Evolutionary conservation across 192 early-diverging fungal species (phyloP), one percentile per base, ranked within the genome.

Genomic region (Coemansia sp.): DNA sequence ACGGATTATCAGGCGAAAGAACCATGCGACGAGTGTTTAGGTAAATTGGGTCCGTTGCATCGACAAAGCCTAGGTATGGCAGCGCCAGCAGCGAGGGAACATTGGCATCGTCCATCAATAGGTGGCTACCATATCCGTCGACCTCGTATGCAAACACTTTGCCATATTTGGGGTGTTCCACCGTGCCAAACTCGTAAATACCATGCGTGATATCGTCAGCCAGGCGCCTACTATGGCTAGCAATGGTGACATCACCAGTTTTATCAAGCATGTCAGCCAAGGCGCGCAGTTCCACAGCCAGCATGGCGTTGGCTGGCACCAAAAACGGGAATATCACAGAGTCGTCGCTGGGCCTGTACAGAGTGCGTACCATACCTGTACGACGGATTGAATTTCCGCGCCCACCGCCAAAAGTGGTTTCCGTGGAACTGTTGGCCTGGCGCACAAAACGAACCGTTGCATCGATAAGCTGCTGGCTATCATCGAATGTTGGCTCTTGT

Each of bases 91-190:
- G 70, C 6, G 78, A 80, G 5, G 88, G 88, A 21, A 86, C 73
- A 45, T 87, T 88, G 18, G 88, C 88, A 60, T 89, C 88, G 66
- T 89, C 88, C 88, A 87, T 88, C 10, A 89, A 55, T 37, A 86
- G 33, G n/a, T 62, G 62, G 5, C 82, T 76, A 10, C 88, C 88
- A 45, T 76, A 88, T 16, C 88, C 88, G 50, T 89, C 88, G 13
- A 88, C 78, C 67, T 89, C 88, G 60, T 82, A 89, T 0, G 84
- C 87, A 66, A 77, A 87, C 2, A 89, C 69, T n/a, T 48, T 14
- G 2, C 87, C 86, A 71, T 76, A 76, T 36, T 40, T 35, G 3
- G 76, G 70, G 48, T 89, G 88, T 9, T 74, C 37, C 1, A 81
- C 59, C 18, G 85, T 60, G 20, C 70, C 87, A 33, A 85, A 63